A percentile compares a stretch with the other conserved stretches of the same genome.
These are phyloP conservation scores for Fusarium domesticum DNA, from an alignment of 2,329 filamentous ascomycete genomes.

Conservation along the genomic window DNA sequence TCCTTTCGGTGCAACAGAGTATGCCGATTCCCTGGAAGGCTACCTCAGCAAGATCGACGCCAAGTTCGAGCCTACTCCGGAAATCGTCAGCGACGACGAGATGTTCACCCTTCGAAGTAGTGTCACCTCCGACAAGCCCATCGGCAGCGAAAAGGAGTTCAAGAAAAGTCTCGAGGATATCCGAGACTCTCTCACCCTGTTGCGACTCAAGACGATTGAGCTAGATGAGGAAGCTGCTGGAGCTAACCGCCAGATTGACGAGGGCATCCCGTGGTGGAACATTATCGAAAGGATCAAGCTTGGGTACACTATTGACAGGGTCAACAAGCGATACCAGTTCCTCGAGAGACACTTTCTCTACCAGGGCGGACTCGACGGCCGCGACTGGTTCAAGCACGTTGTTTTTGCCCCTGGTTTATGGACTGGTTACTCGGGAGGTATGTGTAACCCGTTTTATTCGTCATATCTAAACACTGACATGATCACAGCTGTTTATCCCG, in stretches of 20 bases:
- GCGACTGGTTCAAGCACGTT: slow-evolving; percentile 91
- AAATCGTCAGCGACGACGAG: slow-evolving; percentile 28
- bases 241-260: slow-evolving; percentile 42
- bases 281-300: slow-evolving; percentile 66
- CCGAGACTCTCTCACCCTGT: slow-evolving; percentile 36
- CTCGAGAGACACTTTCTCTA: slow-evolving; percentile 81
- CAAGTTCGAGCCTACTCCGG: slow-evolving; percentile 40
- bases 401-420: slow-evolving; percentile 88
- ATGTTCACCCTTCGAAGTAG: slow-evolving; percentile 32
- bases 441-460: slow-evolving; percentile 26
- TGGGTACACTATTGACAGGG: slow-evolving; percentile 58
- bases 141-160: slow-evolving; percentile 40
- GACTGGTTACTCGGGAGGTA: slow-evolving; percentile 83
- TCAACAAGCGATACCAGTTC: slow-evolving; percentile 80
- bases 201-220: slow-evolving; percentile 40
- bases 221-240: slow-evolving; percentile 47
- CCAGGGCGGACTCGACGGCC: slow-evolving; percentile 69
- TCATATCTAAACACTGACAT: slow-evolving; percentile 1
- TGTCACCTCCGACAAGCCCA: slow-evolving; percentile 18
- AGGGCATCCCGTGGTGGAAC: slow-evolving; percentile 74
- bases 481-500: slow-evolving; percentile 56
- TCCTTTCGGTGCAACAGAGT: slow-evolving; percentile 62
- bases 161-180: slow-evolving; percentile 39
- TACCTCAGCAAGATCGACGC: slow-evolving; percentile 53
- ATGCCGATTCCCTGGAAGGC: slow-evolving; percentile 53